Evolutionary conservation across 768 basidiomycete genomes (phyloP), one percentile per base, ranked within the genome.

Genomic region (Leccinum olivaceopallidum): DNA sequence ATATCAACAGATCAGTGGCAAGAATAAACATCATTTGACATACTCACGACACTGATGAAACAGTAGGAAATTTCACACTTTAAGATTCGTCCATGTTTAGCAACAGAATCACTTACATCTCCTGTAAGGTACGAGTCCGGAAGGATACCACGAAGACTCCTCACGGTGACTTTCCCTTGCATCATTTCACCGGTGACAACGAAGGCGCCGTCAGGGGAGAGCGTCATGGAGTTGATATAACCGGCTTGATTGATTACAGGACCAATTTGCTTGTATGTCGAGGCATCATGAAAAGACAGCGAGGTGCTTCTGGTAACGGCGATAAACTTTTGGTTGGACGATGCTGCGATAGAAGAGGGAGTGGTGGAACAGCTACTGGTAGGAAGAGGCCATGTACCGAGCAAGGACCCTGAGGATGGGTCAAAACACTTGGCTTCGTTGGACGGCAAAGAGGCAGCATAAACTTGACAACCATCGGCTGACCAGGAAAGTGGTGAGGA

Each of bases 21-120:
- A 49, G 0, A 16, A 20, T 10, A 0, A 0, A 24, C 3, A 39
- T 9, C 0, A 0, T 34, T 24, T 1, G 16, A n/a, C 0, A 5
- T 5, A 42, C 61, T 62, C 32, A 62, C 60, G 7, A 30, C 7
- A 3, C 0, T 6, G 26, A 3, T 6, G 10, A 26, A 32, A 8
- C 1, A 6, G 22, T 6, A 12, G 10, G 5, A 12, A 1, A 18
- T 2, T 18, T 10, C 22, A 3, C 18, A 5, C 1, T 2, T 16
- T 2, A 20, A 50, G 47, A 20, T 16, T 37, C 8, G 4, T 10
- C 36, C 22, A 16, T 0, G 8, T 24, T 44, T 0, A 5, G 0
- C 1, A 20, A 10, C 6, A 1, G 4, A 24, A 20, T 0, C 20
- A 30, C 62, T 42, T 12, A 63, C 61, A 14, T 54, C 14, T 5